A percentile compares a stretch with the other conserved stretches of the same genome.
Evolutionary conservation across 2,329 filamentous ascomycete genomes (phyloP).

Genomic region (Spiromastix sp.): DNA sequence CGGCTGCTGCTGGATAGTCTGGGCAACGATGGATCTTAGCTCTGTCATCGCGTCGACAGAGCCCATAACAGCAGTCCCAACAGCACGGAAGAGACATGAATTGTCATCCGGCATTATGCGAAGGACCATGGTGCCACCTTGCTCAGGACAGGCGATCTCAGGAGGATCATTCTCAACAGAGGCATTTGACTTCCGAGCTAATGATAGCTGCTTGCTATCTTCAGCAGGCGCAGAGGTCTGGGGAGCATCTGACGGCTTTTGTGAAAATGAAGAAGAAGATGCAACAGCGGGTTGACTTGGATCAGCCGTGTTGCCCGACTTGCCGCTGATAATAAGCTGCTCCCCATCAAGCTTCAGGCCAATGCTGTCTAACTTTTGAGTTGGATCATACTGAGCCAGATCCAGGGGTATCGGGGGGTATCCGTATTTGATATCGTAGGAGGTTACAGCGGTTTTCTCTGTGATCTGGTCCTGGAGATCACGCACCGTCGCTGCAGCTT

Average conservation of each 20-base stretch:
- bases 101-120: conserved; percentile 97
- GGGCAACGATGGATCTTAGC: conserved; percentile 66
- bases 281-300: neutral
- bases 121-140: conserved; percentile 54
- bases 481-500: conserved; percentile 49
- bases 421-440: conserved; percentile 72
- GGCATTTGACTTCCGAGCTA: conserved; percentile 19
- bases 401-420: conserved; percentile 62
- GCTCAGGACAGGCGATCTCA: conserved; percentile 47
- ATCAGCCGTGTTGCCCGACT: conserved; percentile 7
- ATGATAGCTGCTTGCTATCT: conserved; percentile 15
- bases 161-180: conserved; percentile 47
- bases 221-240: conserved; percentile 1
- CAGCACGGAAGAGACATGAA: conserved; percentile 83
- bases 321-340: conserved; percentile 48
- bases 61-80: conserved; percentile 67
- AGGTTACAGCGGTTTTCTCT: conserved; percentile 51
- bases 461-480: conserved; percentile 35
- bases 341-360: conserved; percentile 56
- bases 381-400: conserved; percentile 42
- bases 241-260: neutral
- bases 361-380: conserved; percentile 43
- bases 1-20: conserved; percentile 63
- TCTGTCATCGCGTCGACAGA: conserved; percentile 58
- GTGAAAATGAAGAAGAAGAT: neutral